These are phyloP conservation scores for Phylloboletellus chloephorus DNA, from an alignment of 1,284 basidiomycete genomes.

Conservation along the genomic window DNA sequence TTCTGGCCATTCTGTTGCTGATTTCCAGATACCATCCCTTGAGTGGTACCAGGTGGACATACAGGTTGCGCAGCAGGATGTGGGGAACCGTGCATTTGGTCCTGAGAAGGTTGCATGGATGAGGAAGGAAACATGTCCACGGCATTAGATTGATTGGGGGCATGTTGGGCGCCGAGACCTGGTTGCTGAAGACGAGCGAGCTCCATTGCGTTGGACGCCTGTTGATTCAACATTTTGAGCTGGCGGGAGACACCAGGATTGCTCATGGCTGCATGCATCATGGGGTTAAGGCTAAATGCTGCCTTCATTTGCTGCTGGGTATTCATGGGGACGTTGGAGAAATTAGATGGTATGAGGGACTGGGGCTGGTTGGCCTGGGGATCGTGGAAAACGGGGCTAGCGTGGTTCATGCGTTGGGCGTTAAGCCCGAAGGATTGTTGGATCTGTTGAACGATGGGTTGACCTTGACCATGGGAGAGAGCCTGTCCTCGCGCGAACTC, in stretches of 20 bases:
- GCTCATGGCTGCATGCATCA: constrained; percentile 37
- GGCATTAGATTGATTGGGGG: constrained; percentile 33
- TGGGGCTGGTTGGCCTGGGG: constrained; percentile 36
- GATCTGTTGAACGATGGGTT: constrained; percentile 31
- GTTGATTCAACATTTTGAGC: constrained; percentile 46
- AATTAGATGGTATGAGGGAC: constrained; percentile 38
- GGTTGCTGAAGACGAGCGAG: constrained; percentile 34
- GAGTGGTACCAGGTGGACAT: constrained; percentile 18
- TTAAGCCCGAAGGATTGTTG: constrained; percentile 42
- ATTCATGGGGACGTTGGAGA: constrained; percentile 33
- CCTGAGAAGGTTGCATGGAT: constrained; percentile 35
- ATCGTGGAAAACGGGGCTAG: constrained; percentile 39
- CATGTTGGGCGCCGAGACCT: constrained; percentile 26
- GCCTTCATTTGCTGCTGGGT: constrained; percentile 30
- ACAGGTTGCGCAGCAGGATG: constrained; percentile 32
- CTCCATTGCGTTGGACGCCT: constrained; percentile 34
- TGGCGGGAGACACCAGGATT: constrained; percentile 37
- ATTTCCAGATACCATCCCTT: constrained; percentile 23
- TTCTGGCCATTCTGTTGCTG: constrained; percentile 19
- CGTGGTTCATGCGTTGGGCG: constrained; percentile 25
- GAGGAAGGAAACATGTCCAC: constrained; percentile 42
- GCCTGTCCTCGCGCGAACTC: constrained; percentile 43
- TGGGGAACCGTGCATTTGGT: constrained; percentile 47
- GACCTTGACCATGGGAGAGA: constrained; percentile 35
- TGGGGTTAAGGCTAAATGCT: constrained; percentile 30